Evolutionary conservation across 352 stramenopile species (phyloP).

Genomic region (Blastocystis sp.): DNA sequence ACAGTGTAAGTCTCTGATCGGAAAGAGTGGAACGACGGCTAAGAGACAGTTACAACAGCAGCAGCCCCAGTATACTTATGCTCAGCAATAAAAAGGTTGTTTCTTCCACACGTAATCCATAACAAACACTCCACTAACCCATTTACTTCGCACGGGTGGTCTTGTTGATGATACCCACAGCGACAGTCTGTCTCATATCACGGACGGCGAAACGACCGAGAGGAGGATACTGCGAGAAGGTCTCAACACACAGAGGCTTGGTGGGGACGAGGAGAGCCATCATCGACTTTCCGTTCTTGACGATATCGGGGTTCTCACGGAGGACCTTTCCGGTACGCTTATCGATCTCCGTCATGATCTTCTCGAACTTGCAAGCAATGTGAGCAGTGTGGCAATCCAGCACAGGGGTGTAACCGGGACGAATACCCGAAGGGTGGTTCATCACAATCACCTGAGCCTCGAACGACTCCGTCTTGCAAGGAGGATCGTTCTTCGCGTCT

Average conservation of each 20-base stretch:
- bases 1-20: too few species aligned
- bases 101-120: too few species aligned
- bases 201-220: conserved; percentile 87
- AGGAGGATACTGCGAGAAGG: conserved; percentile 86
- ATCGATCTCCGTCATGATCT: conserved; percentile 90
- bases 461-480: conserved; percentile 73
- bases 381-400: conserved; percentile 93
- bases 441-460: conserved; percentile 87
- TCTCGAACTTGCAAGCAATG: conserved; percentile 82
- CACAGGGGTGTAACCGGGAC: conserved; percentile 62
- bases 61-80: too few species aligned
- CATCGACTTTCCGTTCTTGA: conserved; percentile 86
- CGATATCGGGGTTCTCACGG: conserved; percentile 74
- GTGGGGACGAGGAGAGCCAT: conserved; percentile 83
- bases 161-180: conserved; percentile 87
- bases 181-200: conserved; percentile 89
- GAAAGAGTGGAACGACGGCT: too few species aligned
- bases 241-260: conserved; percentile 85
- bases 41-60: too few species aligned
- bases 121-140: too few species aligned
- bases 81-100: too few species aligned
- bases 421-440: conserved; percentile 63
- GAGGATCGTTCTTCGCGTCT: conserved; percentile 81
- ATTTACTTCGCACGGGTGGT: conserved; percentile 52
- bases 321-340: conserved; percentile 85